Evolutionary conservation across 768 basidiomycete genomes (phyloP).

Genomic region (Grammothele lineata): DNA sequence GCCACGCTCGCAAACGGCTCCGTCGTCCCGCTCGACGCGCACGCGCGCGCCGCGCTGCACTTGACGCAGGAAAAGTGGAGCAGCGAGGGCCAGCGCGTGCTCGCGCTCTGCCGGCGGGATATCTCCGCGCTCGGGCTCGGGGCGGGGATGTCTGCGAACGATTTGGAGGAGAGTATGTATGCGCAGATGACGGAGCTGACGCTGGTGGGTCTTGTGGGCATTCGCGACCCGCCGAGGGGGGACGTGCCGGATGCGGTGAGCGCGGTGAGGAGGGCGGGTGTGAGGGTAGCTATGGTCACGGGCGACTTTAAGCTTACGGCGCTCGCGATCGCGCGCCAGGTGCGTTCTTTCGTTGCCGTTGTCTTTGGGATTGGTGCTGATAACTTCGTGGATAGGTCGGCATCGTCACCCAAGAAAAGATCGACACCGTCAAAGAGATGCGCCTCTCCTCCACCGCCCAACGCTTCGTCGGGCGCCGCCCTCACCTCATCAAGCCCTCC

Average conservation of each 20-base stretch:
- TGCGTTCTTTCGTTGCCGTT: conserved; percentile 48
- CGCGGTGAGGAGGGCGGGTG: conserved; percentile 50
- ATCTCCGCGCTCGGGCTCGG: conserved; percentile 30
- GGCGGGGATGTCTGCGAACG: conserved; percentile 26
- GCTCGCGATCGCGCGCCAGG: conserved; percentile 57
- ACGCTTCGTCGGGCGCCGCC: conserved; percentile 14
- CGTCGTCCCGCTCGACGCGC: conserved; percentile 26
- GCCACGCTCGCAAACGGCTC: conserved; percentile 34
- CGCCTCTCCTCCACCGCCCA: conserved; percentile 16
- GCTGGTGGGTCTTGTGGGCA: conserved; percentile 54
- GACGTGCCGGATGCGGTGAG: conserved; percentile 51
- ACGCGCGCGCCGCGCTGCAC: conserved; percentile 27
- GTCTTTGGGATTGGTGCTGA: conserved; percentile 9
- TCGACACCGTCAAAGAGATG: conserved; percentile 32
- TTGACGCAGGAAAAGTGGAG: conserved; percentile 46
- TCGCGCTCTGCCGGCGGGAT: conserved; percentile 48
- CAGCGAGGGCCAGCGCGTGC: conserved; percentile 54
- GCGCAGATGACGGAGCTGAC: conserved; percentile 41
- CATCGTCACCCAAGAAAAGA: conserved; percentile 35
- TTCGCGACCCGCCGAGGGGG: conserved; percentile 55
- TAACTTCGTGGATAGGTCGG: conserved; percentile 29
- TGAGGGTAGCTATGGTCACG: conserved; percentile 62
- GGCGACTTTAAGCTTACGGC: conserved; percentile 60
- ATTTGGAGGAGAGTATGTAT: conserved; percentile 41
- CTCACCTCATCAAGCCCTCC: conserved; percentile 30